These are phyloP conservation scores for Strobilomyces confusus DNA, from an alignment of 768 basidiomycete genomes.

Conservation along the genomic window DNA sequence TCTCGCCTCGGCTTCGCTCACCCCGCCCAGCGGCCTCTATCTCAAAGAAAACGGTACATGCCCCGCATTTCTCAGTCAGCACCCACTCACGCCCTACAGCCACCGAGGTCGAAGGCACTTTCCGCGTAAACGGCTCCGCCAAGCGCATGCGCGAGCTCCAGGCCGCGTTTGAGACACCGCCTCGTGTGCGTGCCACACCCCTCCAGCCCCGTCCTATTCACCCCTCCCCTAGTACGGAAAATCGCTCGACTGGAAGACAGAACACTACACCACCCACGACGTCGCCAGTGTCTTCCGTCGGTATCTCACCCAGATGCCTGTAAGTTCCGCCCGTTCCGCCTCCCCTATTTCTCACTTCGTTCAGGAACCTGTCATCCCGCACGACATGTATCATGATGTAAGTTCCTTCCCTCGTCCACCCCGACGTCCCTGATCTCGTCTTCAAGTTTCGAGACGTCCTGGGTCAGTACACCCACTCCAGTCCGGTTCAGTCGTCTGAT, in stretches of 20 bases:
- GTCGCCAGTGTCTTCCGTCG: slow-evolving; percentile 94
- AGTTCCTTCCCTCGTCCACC: slow-evolving; percentile 31
- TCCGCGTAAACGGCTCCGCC: slow-evolving; percentile 92
- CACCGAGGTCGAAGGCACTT: slow-evolving; percentile 90
- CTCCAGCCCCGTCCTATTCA: neutral
- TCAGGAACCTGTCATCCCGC: slow-evolving; percentile 93
- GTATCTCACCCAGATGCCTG: slow-evolving; percentile 96
- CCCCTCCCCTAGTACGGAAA: slow-evolving; percentile 74
- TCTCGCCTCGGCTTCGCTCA: slow-evolving; percentile 1
- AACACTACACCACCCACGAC: slow-evolving; percentile 90
- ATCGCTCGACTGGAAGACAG: slow-evolving; percentile 83
- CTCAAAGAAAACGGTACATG: slow-evolving; percentile 86
- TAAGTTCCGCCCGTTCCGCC: slow-evolving; percentile 39
- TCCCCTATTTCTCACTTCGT: slow-evolving; percentile 8
- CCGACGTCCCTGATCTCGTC: slow-evolving; percentile 7
- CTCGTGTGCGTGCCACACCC: slow-evolving; percentile 52
- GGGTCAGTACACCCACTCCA: slow-evolving; percentile 40
- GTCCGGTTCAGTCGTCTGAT: slow-evolving; percentile 13
- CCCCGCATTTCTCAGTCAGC: neutral
- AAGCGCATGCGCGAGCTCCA: slow-evolving; percentile 97
- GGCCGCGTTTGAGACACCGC: slow-evolving; percentile 82
- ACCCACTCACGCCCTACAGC: slow-evolving; percentile 38
- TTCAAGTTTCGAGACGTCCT: slow-evolving; percentile 74
- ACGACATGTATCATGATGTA: slow-evolving; percentile 83
- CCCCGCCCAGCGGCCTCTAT: slow-evolving; percentile 67